Base-by-base conservation (phyloP, 306 rosid species). In the Begonia fuchsioides region DNA sequence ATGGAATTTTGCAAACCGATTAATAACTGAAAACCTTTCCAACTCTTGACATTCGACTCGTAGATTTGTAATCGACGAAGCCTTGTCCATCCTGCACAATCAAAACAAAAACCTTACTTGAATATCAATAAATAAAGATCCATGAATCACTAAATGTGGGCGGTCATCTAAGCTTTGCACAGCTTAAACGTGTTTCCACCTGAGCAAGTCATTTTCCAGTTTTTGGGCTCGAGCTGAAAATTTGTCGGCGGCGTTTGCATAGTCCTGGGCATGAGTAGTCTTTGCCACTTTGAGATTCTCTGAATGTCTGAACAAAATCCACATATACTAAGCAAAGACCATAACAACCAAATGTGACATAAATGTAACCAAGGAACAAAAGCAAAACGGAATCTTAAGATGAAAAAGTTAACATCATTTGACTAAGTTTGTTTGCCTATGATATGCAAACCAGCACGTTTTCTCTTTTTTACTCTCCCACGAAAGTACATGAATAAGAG, bases 1-100 rank as follows among this genome's bases (percentile, higher is more conserved):
- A 38, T 76, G 82, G 69, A 76, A 76, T 67, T 53, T 72, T 14
- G 82, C 82, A 58, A 72, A 76, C 6, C 82, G 82, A 64, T 76
- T 68, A 50, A 76, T 68, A 43, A 76, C 75, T 13, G 76, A 72
- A 61, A 76, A 60, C 59, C 68, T 73, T 66, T 76, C 82, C 73
- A 76, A 68, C 50, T 76, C 82, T 58, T 68, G 68, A 39, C 68
- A 72, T 55, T 76, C 82, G 49, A 72, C 53, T 67, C 63, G 58
- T 41, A 76, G 8, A 35, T 76, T 78, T 54, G 65, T 51, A 32
- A 72, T 52, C 13, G 82, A 76, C 43, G 62, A 48, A 17, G 65
- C 61, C 59, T 49, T 72, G 60, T 65, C 75, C 52, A 72, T 61
- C 65, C 82, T 76, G 76, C 68, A 76, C 46, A 38, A 14, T 39